Conservation (phyloP, 2,329 filamentous ascomycete genomes). For the Hymenoscyphus infarciens region DNA sequence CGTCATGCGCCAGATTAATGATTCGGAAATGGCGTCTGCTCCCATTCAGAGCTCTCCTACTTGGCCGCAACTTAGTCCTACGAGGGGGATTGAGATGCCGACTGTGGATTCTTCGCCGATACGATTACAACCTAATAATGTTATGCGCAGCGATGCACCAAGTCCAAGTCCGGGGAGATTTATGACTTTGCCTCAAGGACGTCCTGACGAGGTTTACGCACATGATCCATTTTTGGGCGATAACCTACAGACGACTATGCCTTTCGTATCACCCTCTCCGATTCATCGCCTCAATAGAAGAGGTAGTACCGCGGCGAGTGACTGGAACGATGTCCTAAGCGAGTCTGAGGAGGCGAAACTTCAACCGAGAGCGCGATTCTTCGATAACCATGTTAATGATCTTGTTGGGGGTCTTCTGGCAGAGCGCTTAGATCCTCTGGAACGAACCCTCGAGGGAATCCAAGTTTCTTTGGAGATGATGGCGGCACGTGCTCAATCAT, state of each 20-base stretch:
- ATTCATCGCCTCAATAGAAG: slow-evolving; percentile 62
- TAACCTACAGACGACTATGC: slow-evolving; percentile 38
- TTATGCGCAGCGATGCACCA: slow-evolving; percentile 64
- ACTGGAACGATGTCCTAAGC: slow-evolving; percentile 87
- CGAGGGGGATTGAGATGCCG: slow-evolving; percentile 38
- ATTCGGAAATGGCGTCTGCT: slow-evolving; percentile 59
- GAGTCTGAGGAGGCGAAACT: slow-evolving; percentile 82
- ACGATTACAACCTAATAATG: slow-evolving; percentile 49
- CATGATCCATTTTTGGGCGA: slow-evolving; percentile 34
- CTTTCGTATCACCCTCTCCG: slow-evolving; percentile 51
- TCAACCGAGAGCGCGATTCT: slow-evolving; percentile 77
- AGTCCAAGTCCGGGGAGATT: slow-evolving; percentile 67
- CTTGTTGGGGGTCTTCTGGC: slow-evolving; percentile 76
- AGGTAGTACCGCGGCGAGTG: slow-evolving; percentile 68
- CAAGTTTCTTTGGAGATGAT: slow-evolving; percentile 63
- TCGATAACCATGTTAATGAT: slow-evolving; percentile 85
- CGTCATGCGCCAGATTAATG: slow-evolving; percentile 82
- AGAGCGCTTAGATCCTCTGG: slow-evolving; percentile 73
- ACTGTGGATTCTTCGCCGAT: slow-evolving; percentile 48
- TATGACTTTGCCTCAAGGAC: slow-evolving; percentile 42
- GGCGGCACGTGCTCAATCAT: slow-evolving; percentile 48
- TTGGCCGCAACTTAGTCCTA: slow-evolving; percentile 46
- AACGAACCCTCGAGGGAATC: slow-evolving; percentile 73
- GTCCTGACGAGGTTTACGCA: slow-evolving; percentile 44
- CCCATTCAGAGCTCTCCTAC: slow-evolving; percentile 36